These are phyloP conservation scores for Dendrothele bispora DNA, from an alignment of 768 basidiomycete genomes.

Conservation along the genomic window DNA sequence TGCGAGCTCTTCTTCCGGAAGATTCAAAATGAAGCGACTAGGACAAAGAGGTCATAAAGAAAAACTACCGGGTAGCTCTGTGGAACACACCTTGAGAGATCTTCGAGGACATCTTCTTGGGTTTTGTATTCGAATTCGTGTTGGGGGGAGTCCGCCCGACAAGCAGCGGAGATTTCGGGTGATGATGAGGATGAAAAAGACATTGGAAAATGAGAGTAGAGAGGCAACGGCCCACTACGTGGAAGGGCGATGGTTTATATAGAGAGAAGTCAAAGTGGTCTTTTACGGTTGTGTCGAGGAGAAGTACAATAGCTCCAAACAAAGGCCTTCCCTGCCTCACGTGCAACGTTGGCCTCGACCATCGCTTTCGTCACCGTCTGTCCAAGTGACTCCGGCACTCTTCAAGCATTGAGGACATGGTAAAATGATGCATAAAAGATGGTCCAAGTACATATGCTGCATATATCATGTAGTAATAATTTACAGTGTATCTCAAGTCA, in stretches of 20 bases:
- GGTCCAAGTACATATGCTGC: not conserved
- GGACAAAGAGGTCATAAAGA: conserved; percentile 3
- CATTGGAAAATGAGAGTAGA: conserved; percentile 48
- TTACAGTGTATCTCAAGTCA: too few relatives aligned
- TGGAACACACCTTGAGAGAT: conserved; percentile 75
- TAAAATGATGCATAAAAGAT: not conserved
- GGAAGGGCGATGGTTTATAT: too few relatives aligned
- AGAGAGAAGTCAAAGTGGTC: too few relatives aligned
- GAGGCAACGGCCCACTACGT: too few relatives aligned
- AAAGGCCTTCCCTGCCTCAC: too few relatives aligned
- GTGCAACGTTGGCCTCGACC: too few relatives aligned
- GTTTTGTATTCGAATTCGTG: conserved; percentile 62
- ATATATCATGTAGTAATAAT: too few relatives aligned
- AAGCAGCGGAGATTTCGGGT: conserved; percentile 62
- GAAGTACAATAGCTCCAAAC: too few relatives aligned
- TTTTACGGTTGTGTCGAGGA: too few relatives aligned
- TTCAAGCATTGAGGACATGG: too few relatives aligned
- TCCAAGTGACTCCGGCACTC: too few relatives aligned
- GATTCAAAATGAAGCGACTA: conserved; percentile 95
- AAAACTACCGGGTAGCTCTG: conserved; percentile 8
- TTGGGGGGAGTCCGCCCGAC: conserved; percentile 32
- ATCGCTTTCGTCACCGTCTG: too few relatives aligned
- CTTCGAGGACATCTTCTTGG: conserved; percentile 86
- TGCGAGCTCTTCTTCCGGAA: conserved; percentile 89
- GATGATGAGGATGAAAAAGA: conserved; percentile 78